phyloP scores from a whole-genome alignment of 768 basidiomycete species.

The Lanmaoa rubissima region DNA sequence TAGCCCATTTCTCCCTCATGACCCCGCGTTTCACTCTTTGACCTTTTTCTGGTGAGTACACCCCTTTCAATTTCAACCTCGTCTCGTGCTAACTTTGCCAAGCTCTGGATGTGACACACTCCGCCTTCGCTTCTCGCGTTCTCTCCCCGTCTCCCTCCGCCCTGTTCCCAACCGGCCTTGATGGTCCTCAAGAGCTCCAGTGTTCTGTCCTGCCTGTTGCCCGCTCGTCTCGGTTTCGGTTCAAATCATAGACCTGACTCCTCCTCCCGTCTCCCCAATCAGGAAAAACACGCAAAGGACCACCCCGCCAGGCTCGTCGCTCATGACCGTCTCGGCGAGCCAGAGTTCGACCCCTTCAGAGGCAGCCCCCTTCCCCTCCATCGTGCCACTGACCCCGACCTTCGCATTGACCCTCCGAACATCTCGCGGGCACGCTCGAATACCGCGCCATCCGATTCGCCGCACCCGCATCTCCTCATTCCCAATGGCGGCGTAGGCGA shows the following conservation, averaged over 20 bases:
- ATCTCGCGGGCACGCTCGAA: constrained; percentile 30
- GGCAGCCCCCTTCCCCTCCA: constrained; percentile 24
- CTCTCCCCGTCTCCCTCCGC: neutral
- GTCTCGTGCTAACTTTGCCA: neutral
- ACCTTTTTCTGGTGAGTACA: neutral
- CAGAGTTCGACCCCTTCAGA: constrained; percentile 31
- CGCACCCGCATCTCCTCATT: constrained; percentile 43
- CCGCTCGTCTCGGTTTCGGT: constrained; percentile 36
- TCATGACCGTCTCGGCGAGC: constrained; percentile 41
- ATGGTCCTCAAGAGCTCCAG: constrained; percentile 37
- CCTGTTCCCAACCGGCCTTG: neutral
- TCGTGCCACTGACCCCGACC: constrained; percentile 25
- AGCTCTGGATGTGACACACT: constrained; percentile 8
- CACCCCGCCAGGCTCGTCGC: constrained; percentile 25
- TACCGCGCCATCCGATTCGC: constrained; percentile 25
- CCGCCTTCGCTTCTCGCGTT: neutral
- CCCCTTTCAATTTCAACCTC: neutral
- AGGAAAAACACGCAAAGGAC: constrained; percentile 32
- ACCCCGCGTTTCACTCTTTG: neutral
- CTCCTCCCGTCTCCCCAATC: neutral
- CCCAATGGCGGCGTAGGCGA: constrained; percentile 64
- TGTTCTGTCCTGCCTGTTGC: constrained; percentile 36
- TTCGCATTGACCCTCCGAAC: constrained; percentile 3
- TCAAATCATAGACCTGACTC: constrained; percentile 15
- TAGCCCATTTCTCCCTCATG: constrained; percentile 7